Conservation (phyloP, 208 protist genomes). For the Sergeia podlipaevii region DNA sequence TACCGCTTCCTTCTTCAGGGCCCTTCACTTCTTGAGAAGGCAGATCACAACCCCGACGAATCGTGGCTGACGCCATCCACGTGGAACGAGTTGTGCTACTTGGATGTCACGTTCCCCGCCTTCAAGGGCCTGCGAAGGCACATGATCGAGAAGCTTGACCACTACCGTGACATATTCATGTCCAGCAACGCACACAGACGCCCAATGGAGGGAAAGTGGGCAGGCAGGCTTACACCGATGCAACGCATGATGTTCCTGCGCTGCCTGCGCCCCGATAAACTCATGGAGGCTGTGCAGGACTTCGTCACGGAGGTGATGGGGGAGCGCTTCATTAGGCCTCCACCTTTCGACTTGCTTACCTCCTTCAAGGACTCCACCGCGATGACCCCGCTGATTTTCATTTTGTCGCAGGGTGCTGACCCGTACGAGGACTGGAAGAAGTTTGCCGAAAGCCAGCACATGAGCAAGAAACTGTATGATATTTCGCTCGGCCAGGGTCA, state of each 20-base stretch:
- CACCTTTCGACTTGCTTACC: slow-evolving; percentile 94
- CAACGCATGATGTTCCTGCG: slow-evolving; percentile 96
- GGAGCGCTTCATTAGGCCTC: slow-evolving; percentile 94
- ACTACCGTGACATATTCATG: slow-evolving; percentile 93
- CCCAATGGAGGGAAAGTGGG: slow-evolving; percentile 77
- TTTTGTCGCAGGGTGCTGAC: slow-evolving; percentile 98
- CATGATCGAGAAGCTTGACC: slow-evolving; percentile 65
- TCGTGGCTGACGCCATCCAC: slow-evolving; percentile 93
- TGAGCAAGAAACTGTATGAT: slow-evolving; percentile 93
- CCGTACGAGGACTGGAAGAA: slow-evolving; percentile 95
- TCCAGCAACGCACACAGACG: slow-evolving; percentile 79
- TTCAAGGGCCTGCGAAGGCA: slow-evolving; percentile 86
- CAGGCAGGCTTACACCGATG: slow-evolving; percentile 83
- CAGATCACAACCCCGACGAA: slow-evolving; percentile 73
- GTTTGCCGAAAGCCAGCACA: slow-evolving; percentile 96
- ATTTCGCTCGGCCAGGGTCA: slow-evolving; percentile 98
- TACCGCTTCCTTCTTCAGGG: slow-evolving; percentile 93
- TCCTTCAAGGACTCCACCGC: slow-evolving; percentile 94
- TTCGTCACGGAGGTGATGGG: slow-evolving; percentile 93
- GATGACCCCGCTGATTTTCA: slow-evolving; percentile 96
- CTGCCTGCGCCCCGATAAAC: slow-evolving; percentile 96
- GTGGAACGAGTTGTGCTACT: slow-evolving; percentile 92
- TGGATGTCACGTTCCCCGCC: slow-evolving; percentile 71
- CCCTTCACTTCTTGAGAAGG: slow-evolving; percentile 69
- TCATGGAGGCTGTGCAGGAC: slow-evolving; percentile 94